Evolutionary conservation across 202 grass and related monocot species (phyloP).

Genomic region (Thinopyrum obtusiflorum): DNA sequence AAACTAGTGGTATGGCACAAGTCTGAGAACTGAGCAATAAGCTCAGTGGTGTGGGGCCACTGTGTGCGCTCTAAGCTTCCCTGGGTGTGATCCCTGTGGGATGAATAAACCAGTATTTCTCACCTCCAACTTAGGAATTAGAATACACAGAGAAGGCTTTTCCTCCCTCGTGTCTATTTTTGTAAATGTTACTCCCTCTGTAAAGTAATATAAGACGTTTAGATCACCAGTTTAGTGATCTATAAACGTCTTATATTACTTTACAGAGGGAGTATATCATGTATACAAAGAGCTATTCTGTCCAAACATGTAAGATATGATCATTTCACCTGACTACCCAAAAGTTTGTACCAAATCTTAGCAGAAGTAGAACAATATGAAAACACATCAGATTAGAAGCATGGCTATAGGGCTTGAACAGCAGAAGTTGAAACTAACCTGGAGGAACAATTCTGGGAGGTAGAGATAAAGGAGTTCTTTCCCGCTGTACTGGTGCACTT

Average conservation of each 20-base stretch:
- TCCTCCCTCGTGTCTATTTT: not conserved
- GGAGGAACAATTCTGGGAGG: conserved; percentile 42
- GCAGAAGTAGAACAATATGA: not conserved
- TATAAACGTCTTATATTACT: too few species aligned
- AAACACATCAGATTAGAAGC: conserved; percentile 20
- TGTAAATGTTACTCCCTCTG: not conserved
- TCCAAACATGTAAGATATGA: conserved; percentile 2
- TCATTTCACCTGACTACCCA: not conserved
- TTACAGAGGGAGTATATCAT: not conserved
- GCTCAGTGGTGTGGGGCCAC: not conserved
- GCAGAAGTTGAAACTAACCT: conserved; percentile 40
- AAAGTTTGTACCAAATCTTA: conserved; percentile 1
- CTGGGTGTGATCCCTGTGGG: not conserved
- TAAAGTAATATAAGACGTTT: too few species aligned
- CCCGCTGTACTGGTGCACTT: conserved; percentile 34
- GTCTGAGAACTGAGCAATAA: not conserved
- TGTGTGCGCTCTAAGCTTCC: not conserved
- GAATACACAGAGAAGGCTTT: not conserved
- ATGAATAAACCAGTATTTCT: conserved; percentile 3
- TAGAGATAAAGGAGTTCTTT: conserved; percentile 38
- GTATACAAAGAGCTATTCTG: not conserved
- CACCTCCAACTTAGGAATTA: not conserved
- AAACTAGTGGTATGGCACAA: not conserved
- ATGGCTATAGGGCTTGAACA: not conserved
- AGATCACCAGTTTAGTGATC: too few species aligned